Evolutionary conservation across 2,329 filamentous ascomycete genomes (phyloP).

Genomic region (Neodidymelliopsis sp.): DNA sequence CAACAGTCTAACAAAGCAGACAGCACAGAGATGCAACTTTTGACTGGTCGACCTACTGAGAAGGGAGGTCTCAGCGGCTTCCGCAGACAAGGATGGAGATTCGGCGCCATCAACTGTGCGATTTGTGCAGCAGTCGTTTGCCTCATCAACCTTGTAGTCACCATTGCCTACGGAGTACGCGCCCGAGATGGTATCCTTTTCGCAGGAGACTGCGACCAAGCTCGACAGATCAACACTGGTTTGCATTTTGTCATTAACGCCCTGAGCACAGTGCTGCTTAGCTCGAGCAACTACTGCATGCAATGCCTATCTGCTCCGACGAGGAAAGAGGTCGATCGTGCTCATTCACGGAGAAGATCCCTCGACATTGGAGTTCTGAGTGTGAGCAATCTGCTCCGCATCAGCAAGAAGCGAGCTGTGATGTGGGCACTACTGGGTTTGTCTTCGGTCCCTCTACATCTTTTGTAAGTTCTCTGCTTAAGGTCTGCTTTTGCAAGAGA

Average conservation of each 20-base stretch:
- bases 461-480: conserved; percentile 18
- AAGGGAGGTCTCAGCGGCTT: background rate
- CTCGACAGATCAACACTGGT: background rate
- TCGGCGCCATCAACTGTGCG: background rate
- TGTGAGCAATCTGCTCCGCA: conserved; percentile 20
- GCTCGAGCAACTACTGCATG: conserved; percentile 60
- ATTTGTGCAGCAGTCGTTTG: background rate
- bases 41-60: no score
- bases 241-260: conserved; percentile 60
- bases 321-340: conserved; percentile 57
- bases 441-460: conserved; percentile 23
- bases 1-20: no score
- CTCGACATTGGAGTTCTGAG: conserved; percentile 27
- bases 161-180: background rate
- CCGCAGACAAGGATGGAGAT: background rate
- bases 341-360: conserved; percentile 45
- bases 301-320: conserved; percentile 60
- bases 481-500: no score
- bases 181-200: background rate
- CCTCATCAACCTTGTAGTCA: background rate
- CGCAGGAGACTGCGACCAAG: conserved; percentile 1
- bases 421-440: conserved; percentile 20
- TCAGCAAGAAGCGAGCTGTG: conserved; percentile 4
- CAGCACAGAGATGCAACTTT: no score
- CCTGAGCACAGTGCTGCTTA: conserved; percentile 54